Evolutionary conservation across 2,329 filamentous ascomycete genomes (phyloP), one percentile per base, ranked within the genome.

Genomic region (Pseudogymnoascus sp.): DNA sequence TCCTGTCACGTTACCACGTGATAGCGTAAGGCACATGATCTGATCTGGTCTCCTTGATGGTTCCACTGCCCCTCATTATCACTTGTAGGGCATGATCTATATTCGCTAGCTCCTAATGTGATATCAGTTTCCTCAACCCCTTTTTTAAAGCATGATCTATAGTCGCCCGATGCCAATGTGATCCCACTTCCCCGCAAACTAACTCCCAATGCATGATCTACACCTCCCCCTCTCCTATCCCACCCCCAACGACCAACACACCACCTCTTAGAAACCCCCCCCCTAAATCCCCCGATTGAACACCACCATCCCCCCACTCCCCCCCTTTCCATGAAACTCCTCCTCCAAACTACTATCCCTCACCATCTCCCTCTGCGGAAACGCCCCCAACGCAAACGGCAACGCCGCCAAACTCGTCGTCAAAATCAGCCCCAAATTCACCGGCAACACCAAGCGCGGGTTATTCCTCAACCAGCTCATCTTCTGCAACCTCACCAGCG

Each of bases 221-320:
- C 14, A n/a, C 8, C 11, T 10, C 10, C 42, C n/a, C 11, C 6
- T 37, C 38, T 37, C n/a, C 19, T 14, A n/a, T 50, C 26, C 31
- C 6, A 24, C 16, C 7, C 8, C 38, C 16, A 44, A 24, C 19
- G 19, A 6, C 40, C 38, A 42, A 4, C 3, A 3, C 37, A 37
- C 26, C 31, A 33, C 31, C 31, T 6, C 31, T 4, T 10, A 11
- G 11, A 33, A 33, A 11, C 10, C 11, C 33, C 33, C 42, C 35
- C 42, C 72, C 62, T 59, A 97, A 70, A 99, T 93, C 11, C 95
- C 95, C 72, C 95, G 85, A 76, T 99, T 97, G 77, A 99, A 97
- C 74, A 96, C 91, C n/a, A 99, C 90, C 79, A 91, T 81, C 0
- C 90, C 93, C 62, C 84, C 83, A 67, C 88, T 83, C 0, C 93